Percentiles rank a stretch among this genome's conserved stretches.
Conservation (phyloP, 129 eudicot species). For the Deinandra increscens region DNA sequence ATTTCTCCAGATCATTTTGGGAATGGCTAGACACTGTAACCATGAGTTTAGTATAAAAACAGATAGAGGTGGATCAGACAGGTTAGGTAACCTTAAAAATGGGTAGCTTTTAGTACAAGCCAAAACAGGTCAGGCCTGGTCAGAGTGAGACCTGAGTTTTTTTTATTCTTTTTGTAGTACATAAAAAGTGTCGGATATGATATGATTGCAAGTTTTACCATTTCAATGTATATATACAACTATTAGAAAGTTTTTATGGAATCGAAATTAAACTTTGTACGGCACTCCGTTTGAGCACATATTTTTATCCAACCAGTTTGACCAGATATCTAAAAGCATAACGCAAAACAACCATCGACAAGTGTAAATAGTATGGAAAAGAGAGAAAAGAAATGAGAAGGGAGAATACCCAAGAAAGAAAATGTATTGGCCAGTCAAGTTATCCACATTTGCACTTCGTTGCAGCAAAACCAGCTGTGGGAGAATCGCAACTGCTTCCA, state of each 20-base stretch:
- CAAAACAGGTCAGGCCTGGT: too few relatives aligned
- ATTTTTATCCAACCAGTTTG: not conserved
- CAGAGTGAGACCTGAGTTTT: too few relatives aligned
- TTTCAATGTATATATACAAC: not conserved
- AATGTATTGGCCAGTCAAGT: constrained; percentile 82
- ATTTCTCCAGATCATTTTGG: too few relatives aligned
- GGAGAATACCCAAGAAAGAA: constrained; percentile 72
- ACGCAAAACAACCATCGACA: too few relatives aligned
- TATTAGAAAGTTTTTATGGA: not conserved
- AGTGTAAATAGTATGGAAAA: not conserved
- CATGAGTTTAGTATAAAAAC: too few relatives aligned
- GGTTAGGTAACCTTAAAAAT: not conserved
- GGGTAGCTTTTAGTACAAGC: too few relatives aligned
- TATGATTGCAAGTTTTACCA: not conserved
- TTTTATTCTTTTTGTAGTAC: too few relatives aligned
- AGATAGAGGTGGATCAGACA: not conserved
- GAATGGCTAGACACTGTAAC: too few relatives aligned
- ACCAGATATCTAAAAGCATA: not conserved
- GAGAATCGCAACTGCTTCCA: constrained; percentile 91
- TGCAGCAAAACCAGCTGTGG: constrained; percentile 87
- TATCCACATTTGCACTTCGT: constrained; percentile 84
- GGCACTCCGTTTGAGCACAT: too few relatives aligned
- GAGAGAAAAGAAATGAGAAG: not conserved
- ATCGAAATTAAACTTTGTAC: not conserved
- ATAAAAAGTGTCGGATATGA: not conserved